phyloP scores from a whole-genome alignment of 2,329 filamentous ascomycete species.

The Aaosphaeria pasadenensis region DNA sequence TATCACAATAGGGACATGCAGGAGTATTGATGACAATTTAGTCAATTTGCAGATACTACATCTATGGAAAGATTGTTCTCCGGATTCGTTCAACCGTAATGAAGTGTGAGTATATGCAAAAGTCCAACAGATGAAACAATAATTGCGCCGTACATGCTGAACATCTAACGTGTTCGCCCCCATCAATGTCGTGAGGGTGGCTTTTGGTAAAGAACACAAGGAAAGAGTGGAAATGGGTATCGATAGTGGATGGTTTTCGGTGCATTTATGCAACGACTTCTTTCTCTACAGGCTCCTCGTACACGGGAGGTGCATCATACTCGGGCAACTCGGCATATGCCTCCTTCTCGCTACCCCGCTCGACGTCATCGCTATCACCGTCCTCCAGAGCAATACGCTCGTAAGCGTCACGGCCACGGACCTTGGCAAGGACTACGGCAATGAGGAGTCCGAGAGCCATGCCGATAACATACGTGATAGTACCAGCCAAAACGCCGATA shows the following conservation, averaged over 20 bases:
- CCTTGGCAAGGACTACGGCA: constrained; percentile 56
- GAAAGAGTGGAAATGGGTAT: no score
- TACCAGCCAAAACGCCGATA: constrained; percentile 66
- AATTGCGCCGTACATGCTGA: no score
- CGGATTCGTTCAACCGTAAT: no score
- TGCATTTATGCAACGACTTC: constrained; percentile 22
- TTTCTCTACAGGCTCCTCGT: constrained; percentile 32
- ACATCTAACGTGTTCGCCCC: no score
- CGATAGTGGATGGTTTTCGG: neutral
- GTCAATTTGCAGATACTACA: no score
- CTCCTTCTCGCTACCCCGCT: constrained; percentile 27
- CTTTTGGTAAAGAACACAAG: no score
- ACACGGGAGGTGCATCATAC: constrained; percentile 39
- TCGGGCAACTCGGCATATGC: constrained; percentile 32
- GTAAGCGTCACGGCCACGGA: constrained; percentile 46
- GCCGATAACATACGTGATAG: constrained; percentile 64
- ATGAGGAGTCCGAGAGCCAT: constrained; percentile 64
- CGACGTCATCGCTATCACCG: constrained; percentile 21
- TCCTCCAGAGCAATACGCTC: constrained; percentile 28
- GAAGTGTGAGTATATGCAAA: no score
- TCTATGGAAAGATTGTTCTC: no score
- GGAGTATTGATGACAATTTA: no score
- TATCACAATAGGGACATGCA: no score
- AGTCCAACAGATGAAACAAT: no score
- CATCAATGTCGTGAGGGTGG: no score